Percentiles rank a stretch among this genome's conserved stretches.
These are phyloP conservation scores for Aspergillus proliferans DNA, from an alignment of 2,329 filamentous ascomycete genomes.

Conservation along the genomic window DNA sequence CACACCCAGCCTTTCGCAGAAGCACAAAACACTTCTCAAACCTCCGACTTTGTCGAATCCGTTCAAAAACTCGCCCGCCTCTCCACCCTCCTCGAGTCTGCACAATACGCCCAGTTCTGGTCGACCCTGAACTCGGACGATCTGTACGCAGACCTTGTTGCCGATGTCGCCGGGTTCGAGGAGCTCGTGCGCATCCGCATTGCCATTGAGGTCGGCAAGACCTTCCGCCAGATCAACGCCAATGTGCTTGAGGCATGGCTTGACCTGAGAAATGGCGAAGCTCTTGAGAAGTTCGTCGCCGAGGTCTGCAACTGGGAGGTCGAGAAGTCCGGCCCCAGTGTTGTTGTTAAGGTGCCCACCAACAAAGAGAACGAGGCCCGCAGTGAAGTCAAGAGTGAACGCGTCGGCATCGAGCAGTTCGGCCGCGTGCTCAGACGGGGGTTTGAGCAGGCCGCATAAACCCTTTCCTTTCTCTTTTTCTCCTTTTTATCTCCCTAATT, in stretches of 20 bases:
- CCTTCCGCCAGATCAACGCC: constrained; percentile 66
- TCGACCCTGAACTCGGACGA: constrained; percentile 86
- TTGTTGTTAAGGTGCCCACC: constrained; percentile 67
- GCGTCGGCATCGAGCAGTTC: constrained; percentile 58
- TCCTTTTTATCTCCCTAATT: constrained; percentile 4
- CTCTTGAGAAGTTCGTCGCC: constrained; percentile 69
- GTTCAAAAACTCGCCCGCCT: constrained; percentile 79
- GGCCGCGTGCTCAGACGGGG: constrained; percentile 68
- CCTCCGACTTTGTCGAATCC: constrained; percentile 67
- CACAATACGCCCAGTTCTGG: constrained; percentile 92
- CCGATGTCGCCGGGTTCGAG: constrained; percentile 92
- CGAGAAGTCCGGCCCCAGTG: constrained; percentile 43
- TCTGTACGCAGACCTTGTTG: constrained; percentile 88
- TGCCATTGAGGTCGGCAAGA: constrained; percentile 75
- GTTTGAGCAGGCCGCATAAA: constrained; percentile 71
- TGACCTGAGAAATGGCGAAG: constrained; percentile 58
- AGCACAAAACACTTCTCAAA: constrained; percentile 34
- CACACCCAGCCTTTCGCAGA: constrained; percentile 61
- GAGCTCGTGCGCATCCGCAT: constrained; percentile 87
- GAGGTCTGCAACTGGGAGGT: constrained; percentile 85
- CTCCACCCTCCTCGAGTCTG: constrained; percentile 80
- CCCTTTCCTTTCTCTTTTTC: constrained; percentile 8
- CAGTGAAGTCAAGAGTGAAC: constrained; percentile 90
- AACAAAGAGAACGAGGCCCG: constrained; percentile 98
- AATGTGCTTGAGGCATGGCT: constrained; percentile 68